These are phyloP conservation scores for Chaetomiaceae sp. DNA, from an alignment of 2,329 filamentous ascomycete genomes.

Conservation along the genomic window DNA sequence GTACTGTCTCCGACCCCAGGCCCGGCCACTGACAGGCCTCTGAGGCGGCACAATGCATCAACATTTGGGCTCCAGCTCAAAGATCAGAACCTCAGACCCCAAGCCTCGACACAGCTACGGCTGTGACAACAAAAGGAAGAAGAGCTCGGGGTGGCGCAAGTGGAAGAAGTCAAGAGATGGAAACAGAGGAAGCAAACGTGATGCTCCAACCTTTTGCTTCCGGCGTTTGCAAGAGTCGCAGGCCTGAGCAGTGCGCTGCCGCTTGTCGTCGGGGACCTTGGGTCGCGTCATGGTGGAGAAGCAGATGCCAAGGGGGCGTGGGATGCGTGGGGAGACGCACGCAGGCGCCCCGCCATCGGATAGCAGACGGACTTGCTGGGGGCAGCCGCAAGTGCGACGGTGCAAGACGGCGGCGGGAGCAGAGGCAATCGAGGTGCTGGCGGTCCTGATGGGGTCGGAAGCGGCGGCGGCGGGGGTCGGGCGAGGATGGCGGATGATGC, in stretches of 20 bases:
- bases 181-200: neutral
- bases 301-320: slow-evolving; percentile 8
- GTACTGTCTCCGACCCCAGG: neutral
- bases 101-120: too few species aligned
- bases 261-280: slow-evolving; percentile 52
- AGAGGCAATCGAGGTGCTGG: slow-evolving; percentile 4
- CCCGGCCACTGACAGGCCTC: slow-evolving; percentile 1
- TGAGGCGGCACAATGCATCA: neutral
- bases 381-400: slow-evolving; percentile 20
- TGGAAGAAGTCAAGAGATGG: neutral
- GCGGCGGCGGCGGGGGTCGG: slow-evolving; percentile 18
- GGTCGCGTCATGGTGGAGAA: slow-evolving; percentile 42
- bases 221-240: slow-evolving; percentile 60
- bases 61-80: neutral
- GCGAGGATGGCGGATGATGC: slow-evolving; percentile 27
- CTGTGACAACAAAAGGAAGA: too few species aligned
- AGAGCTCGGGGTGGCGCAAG: neutral
- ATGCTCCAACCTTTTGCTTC: slow-evolving; percentile 57
- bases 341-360: slow-evolving; percentile 25
- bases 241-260: slow-evolving; percentile 57
- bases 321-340: slow-evolving; percentile 17
- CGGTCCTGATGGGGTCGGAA: slow-evolving; percentile 21
- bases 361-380: slow-evolving; percentile 18
- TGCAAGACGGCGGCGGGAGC: slow-evolving; percentile 12
- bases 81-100: too few species aligned